phyloP scores from a whole-genome alignment of 1,139 yeast genomes.

The Lodderomyces elongisporus region DNA sequence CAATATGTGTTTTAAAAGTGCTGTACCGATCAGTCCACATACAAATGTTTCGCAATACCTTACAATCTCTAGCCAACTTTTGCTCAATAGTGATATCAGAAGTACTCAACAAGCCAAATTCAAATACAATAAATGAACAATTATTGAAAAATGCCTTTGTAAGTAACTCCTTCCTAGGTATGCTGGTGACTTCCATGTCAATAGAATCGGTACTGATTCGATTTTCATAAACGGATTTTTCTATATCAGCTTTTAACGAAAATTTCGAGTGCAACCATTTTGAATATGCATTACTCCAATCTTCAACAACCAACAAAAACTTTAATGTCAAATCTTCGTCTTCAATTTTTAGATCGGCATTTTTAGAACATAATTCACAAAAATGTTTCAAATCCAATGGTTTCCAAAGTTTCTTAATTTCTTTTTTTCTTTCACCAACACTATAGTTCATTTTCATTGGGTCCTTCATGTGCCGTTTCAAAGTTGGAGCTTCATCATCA shows the following conservation, averaged over 20 bases:
- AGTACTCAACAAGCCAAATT: conserved; percentile 33
- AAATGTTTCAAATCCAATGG: conserved; percentile 31
- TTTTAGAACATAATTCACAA: conserved; percentile 18
- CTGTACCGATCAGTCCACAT: conserved; percentile 34
- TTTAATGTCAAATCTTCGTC: conserved; percentile 19
- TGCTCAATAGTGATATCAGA: conserved; percentile 14
- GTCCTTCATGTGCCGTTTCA: conserved; percentile 10
- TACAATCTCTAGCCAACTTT: conserved; percentile 33
- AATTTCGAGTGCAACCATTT: conserved; percentile 46
- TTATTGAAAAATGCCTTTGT: conserved; percentile 33
- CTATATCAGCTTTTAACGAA: conserved; percentile 24
- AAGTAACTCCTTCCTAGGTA: conserved; percentile 34
- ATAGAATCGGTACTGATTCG: conserved; percentile 20
- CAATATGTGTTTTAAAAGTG: conserved; percentile 30
- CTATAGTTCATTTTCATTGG: conserved; percentile 10
- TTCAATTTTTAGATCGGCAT: conserved; percentile 20
- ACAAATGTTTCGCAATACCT: conserved; percentile 34
- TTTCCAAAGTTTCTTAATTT: conserved; percentile 36
- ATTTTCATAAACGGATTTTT: conserved; percentile 25
- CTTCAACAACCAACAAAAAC: conserved; percentile 39
- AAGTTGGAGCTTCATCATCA: conserved; percentile 3
- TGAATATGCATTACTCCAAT: conserved; percentile 38
- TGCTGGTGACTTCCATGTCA: conserved; percentile 25
- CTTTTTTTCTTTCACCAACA: conserved; percentile 23
- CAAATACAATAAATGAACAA: conserved; percentile 39